These are phyloP conservation scores for Pyrenochaeta sp. DNA, from an alignment of 2,329 filamentous ascomycete genomes.

Conservation along the genomic window DNA sequence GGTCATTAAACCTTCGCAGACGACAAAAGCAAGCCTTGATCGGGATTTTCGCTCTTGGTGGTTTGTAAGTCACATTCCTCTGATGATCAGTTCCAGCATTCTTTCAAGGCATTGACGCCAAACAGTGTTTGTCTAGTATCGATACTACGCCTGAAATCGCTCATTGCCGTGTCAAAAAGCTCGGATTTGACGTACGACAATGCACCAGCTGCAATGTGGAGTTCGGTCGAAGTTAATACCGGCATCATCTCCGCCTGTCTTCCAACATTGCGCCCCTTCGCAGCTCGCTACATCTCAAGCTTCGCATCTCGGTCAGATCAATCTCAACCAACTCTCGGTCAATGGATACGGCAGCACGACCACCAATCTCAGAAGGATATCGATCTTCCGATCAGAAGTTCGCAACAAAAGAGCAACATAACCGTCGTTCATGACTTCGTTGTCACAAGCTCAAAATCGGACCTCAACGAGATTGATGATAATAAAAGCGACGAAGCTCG, in stretches of 20 bases:
- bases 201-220: constrained; percentile 40
- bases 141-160: constrained; percentile 42
- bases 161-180: constrained; percentile 40
- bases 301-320: too few species aligned
- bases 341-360: too few species aligned
- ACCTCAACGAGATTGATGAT: too few species aligned
- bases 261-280: constrained; percentile 35
- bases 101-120: constrained; percentile 9
- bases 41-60: constrained; percentile 49
- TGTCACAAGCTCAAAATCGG: too few species aligned
- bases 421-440: too few species aligned
- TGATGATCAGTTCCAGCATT: neutral
- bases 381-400: too few species aligned
- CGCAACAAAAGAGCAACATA: too few species aligned
- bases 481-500: too few species aligned
- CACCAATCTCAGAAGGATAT: too few species aligned
- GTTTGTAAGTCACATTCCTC: constrained; percentile 43
- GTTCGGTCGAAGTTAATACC: constrained; percentile 39
- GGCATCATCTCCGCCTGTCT: constrained; percentile 45
- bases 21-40: constrained; percentile 47
- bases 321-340: too few species aligned
- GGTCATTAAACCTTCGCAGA: constrained; percentile 43
- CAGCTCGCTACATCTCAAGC: too few species aligned
- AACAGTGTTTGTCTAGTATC: constrained; percentile 45
- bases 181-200: constrained; percentile 42